A percentile compares a stretch with the other conserved stretches of the same genome.
Conservation (phyloP, 108 stramenopile species). For the Thalassiosira profunda region DNA sequence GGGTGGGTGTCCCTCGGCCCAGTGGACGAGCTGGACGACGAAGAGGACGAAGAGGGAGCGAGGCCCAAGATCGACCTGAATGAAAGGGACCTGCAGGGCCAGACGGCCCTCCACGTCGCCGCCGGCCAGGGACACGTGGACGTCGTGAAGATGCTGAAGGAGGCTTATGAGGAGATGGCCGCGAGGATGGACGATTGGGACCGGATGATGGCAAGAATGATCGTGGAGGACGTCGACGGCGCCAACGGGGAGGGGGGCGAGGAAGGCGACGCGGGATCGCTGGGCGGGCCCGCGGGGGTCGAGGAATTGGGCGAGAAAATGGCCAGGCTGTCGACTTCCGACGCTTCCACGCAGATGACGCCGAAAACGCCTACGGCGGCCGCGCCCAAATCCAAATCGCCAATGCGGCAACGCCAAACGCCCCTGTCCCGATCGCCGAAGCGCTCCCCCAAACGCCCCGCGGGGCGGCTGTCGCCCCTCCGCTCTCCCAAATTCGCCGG, state of each 20-base stretch:
- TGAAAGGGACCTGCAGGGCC: conserved; percentile 64
- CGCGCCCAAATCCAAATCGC: background rate
- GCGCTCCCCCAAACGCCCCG: conserved; percentile 17
- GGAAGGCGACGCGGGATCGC: conserved; percentile 3
- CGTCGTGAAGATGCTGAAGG: conserved; percentile 49
- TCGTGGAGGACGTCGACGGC: no score
- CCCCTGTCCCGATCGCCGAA: background rate
- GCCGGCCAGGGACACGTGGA: conserved; percentile 68
- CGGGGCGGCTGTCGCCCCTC: background rate
- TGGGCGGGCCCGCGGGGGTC: background rate
- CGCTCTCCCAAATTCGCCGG: conserved; percentile 30
- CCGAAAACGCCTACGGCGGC: background rate
- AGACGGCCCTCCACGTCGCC: conserved; percentile 88
- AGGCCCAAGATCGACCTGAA: conserved; percentile 24
- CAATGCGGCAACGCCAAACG: background rate
- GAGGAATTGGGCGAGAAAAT: no score
- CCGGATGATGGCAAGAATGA: no score
- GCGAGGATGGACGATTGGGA: background rate
- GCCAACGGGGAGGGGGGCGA: background rate
- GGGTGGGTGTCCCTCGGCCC: conserved; percentile 1
- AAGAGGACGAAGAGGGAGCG: background rate
- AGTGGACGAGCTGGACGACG: background rate
- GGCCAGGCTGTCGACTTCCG: background rate
- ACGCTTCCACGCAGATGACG: background rate
- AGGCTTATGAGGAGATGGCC: conserved; percentile 26